These are phyloP conservation scores for Chimonanthus praecox DNA, from an alignment of 164 flowering plant species.

Conservation along the genomic window DNA sequence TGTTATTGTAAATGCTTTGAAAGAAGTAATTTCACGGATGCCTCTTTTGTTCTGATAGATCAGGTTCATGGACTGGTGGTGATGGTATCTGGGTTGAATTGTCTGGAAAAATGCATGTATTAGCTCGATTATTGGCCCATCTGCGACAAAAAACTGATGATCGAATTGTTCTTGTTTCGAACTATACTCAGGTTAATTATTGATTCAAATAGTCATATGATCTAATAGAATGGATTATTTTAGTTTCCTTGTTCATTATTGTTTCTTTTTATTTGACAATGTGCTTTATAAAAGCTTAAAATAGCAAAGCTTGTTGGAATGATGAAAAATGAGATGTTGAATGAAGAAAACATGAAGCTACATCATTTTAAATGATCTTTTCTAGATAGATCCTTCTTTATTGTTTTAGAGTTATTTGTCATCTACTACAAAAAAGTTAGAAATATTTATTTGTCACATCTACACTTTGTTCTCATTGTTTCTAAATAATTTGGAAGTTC, in stretches of 20 bases:
- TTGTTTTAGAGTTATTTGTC: neutral
- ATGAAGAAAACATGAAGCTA: neutral
- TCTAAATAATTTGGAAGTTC: neutral
- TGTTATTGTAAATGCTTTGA: neutral
- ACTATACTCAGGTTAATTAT: conserved; percentile 75
- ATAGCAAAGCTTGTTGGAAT: neutral
- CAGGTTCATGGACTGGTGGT: conserved; percentile 97
- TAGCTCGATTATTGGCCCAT: conserved; percentile 84
- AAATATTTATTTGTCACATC: neutral
- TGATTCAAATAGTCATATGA: neutral
- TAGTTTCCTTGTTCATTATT: neutral
- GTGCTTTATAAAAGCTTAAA: neutral
- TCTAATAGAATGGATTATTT: too few species aligned
- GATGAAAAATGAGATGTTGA: neutral
- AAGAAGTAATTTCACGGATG: neutral
- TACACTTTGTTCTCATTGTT: neutral
- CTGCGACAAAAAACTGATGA: conserved; percentile 84
- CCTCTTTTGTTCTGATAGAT: conserved; percentile 36
- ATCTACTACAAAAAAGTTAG: neutral
- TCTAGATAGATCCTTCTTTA: too few species aligned
- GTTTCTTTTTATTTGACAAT: neutral
- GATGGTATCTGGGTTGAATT: conserved; percentile 95
- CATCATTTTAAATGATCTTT: neutral
- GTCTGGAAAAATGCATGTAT: conserved; percentile 96
- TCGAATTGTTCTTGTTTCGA: conserved; percentile 94